Evolutionary conservation across 2,329 filamentous ascomycete species (phyloP), one percentile per base, ranked within the genome.

Genomic region (Diaporthe citriasiana): DNA sequence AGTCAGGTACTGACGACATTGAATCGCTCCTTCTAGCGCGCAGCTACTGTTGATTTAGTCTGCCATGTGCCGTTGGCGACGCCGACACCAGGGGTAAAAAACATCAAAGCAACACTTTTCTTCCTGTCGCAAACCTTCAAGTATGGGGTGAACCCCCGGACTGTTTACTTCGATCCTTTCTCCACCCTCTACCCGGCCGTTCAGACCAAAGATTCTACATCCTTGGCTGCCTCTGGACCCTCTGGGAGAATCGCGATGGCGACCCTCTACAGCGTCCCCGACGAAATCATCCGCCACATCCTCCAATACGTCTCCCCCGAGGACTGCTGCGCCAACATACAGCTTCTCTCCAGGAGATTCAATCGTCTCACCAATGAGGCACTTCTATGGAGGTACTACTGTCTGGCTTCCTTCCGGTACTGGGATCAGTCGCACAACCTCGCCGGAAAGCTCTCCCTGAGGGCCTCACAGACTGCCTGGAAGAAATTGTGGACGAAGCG

Each of bases 231-330:
- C 40, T 25, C n/a, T 25, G n/a, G 47, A 30, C 3, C 9, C 33
- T 35, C 10, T 17, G 22, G 30, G n/a, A 71, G 55, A 56, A 35
- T 50, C 59, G 60, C 75, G 68, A 83, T 82, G 81, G 63, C 80
- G 15, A 82, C 83, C 50, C 79, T 90, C 72, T 81, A 84, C 51
- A 78, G 81, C 71, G 86, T 97, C 47, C 95, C 95, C 53, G 93
- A 96, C 82, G 97, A 99, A 85, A 90, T 98, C 76, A 88, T 98
- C 78, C 91, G 94, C 80, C 89, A 92, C 70, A 93, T 98, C 77
- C 88, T 98, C 77, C 87, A 88, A 76, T 91, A 91, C 80, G 81
- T 84, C 80, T 90, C 83, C 79, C 92, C 88, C 77, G 86, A 86
- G 73, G 87, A 92, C 75, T 87, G 86, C 65, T 81, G 91, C 51